These are phyloP conservation scores for Leucocoprinus gongylophorus DNA, from an alignment of 1,284 basidiomycete species.

Conservation along the genomic window DNA sequence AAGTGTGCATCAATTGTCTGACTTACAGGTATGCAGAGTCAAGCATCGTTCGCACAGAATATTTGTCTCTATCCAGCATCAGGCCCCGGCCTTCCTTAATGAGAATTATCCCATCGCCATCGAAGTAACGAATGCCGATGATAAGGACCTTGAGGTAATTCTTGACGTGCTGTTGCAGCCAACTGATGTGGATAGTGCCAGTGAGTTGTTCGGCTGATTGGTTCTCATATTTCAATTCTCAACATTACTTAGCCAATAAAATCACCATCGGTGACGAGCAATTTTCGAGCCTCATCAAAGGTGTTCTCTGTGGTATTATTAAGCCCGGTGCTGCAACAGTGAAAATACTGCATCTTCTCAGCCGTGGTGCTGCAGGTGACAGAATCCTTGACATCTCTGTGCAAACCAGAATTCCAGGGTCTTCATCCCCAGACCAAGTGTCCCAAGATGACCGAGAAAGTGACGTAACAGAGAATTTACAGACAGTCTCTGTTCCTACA, in stretches of 20 bases:
- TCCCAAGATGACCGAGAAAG: constrained; percentile 16
- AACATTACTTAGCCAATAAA: constrained; percentile 43
- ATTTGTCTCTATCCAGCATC: constrained; percentile 47
- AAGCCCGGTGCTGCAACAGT: constrained; percentile 45
- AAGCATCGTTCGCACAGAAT: constrained; percentile 57
- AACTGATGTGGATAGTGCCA: constrained; percentile 65
- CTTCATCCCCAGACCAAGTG: constrained; percentile 11
- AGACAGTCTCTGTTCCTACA: constrained; percentile 55
- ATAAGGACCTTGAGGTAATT: constrained; percentile 55
- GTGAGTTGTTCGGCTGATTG: constrained; percentile 29
- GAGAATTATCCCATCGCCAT: constrained; percentile 70
- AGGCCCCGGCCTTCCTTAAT: constrained; percentile 65
- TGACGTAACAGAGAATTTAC: constrained; percentile 49
- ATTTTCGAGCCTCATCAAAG: constrained; percentile 68
- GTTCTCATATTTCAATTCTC: neutral
- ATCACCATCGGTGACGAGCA: constrained; percentile 54
- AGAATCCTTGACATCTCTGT: constrained; percentile 70
- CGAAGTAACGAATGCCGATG: constrained; percentile 62
- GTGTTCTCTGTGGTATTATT: constrained; percentile 56
- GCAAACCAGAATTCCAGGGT: constrained; percentile 42
- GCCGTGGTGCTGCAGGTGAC: constrained; percentile 54
- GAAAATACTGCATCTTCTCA: constrained; percentile 56
- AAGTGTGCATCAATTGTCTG: neutral
- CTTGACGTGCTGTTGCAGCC: constrained; percentile 76
- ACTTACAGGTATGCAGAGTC: constrained; percentile 39